Evolutionary conservation across 2,329 filamentous ascomycete genomes (phyloP).

Genomic region (Aspergillus floridensis): DNA sequence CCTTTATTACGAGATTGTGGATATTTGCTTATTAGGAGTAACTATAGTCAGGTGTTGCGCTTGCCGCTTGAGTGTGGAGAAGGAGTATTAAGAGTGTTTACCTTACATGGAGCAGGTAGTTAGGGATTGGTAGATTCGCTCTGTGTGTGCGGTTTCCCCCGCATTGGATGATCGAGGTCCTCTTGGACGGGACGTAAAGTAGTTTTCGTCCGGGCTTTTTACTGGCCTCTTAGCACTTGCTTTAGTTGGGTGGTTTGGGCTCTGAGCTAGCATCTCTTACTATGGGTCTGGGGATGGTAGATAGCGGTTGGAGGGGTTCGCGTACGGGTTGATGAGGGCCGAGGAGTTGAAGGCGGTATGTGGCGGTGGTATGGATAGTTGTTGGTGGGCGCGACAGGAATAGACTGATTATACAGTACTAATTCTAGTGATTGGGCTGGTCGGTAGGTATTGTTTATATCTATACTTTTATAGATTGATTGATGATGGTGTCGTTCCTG

Average conservation of each 20-base stretch:
- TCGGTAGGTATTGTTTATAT: too few relatives aligned
- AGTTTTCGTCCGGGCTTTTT: background rate
- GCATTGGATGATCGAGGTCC: background rate
- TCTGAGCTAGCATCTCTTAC: background rate
- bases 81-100: background rate
- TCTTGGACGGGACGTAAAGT: background rate
- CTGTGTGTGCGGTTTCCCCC: background rate
- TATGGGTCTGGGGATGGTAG: too few relatives aligned
- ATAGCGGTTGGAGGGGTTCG: background rate
- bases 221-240: background rate
- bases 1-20: background rate
- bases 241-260: background rate
- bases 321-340: background rate
- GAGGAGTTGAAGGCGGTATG: background rate
- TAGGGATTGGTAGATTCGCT: too few relatives aligned
- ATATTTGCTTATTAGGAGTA: background rate
- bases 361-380: background rate
- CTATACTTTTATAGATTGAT: too few relatives aligned
- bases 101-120: too few relatives aligned
- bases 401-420: background rate
- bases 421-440: background rate
- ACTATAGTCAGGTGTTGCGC: too few relatives aligned
- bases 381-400: background rate
- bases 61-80: background rate
- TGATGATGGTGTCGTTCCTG: too few relatives aligned